phyloP scores from a whole-genome alignment of 352 stramenopile genomes.

The Phytophthora europaea region DNA sequence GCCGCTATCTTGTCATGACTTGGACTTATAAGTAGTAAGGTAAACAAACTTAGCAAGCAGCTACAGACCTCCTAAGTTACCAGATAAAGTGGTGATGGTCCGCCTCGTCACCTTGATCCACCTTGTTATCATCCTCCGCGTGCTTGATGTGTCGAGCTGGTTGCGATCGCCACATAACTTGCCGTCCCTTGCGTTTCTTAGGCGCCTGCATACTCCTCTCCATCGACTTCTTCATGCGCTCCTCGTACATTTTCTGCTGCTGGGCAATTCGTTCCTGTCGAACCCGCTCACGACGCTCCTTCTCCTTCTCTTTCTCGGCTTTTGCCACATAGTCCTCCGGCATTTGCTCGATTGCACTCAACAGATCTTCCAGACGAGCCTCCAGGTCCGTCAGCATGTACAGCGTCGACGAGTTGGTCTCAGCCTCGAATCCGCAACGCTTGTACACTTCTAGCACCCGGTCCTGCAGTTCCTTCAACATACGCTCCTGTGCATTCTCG shows the following conservation, averaged over 20 bases:
- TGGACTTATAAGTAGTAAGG: too few species aligned
- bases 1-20: too few species aligned
- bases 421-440: constrained; percentile 93
- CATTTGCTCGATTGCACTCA: constrained; percentile 94
- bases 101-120: constrained; percentile 84
- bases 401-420: constrained; percentile 92
- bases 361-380: constrained; percentile 90
- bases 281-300: constrained; percentile 92
- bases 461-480: constrained; percentile 92
- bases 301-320: constrained; percentile 96
- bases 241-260: constrained; percentile 95
- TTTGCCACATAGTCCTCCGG: constrained; percentile 95
- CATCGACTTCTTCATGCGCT: constrained; percentile 95
- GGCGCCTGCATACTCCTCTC: constrained; percentile 93
- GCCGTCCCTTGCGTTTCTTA: constrained; percentile 93
- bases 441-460: constrained; percentile 93
- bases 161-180: constrained; percentile 94
- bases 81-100: constrained; percentile 89
- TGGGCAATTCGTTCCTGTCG: constrained; percentile 93
- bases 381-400: constrained; percentile 96
- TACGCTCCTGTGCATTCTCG: constrained; percentile 90
- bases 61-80: constrained; percentile 39
- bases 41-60: too few species aligned
- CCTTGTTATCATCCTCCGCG: constrained; percentile 81
- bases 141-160: constrained; percentile 83